Conservation (phyloP, 495 filamentous ascomycete species). For the Aspergillus sclerotioniger region DNA sequence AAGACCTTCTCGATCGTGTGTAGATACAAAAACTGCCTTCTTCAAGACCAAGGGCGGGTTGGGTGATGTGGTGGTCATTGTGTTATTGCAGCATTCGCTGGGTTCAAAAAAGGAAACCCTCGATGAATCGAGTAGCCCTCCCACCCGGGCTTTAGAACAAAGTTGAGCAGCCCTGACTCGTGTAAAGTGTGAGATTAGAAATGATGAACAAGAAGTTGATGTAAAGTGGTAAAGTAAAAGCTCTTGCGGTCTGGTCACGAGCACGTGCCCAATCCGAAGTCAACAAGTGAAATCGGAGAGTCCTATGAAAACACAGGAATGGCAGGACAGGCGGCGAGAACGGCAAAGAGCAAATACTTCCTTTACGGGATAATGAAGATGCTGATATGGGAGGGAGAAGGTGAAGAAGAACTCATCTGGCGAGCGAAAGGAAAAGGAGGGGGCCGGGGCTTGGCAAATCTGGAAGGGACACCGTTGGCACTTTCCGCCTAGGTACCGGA, state of each 20-base stretch:
- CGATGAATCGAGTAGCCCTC: conserved; percentile 23
- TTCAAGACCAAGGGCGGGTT: conserved; percentile 18
- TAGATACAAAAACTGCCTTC: conserved; percentile 21
- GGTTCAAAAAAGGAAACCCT: conserved; percentile 15
- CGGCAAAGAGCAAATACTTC: conserved; percentile 14
- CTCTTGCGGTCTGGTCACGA: conserved; percentile 21
- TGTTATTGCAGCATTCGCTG: conserved; percentile 10
- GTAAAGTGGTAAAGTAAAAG: conserved; percentile 18
- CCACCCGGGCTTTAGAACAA: conserved; percentile 21
- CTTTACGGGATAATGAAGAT: conserved; percentile 9
- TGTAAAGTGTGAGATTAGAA: conserved; percentile 9
- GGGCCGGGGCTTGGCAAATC: too few relatives aligned
- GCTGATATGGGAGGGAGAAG: conserved; percentile 2
- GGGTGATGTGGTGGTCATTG: conserved; percentile 18
- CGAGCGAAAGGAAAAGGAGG: not conserved
- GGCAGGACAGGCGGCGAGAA: conserved; percentile 15
- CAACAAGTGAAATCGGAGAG: conserved; percentile 19
- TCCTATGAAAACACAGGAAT: conserved; percentile 22
- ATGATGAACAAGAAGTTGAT: conserved; percentile 8
- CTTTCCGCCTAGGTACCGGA: not conserved
- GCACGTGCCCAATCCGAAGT: conserved; percentile 19
- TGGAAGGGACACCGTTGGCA: too few relatives aligned
- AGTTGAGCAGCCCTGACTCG: conserved; percentile 25
- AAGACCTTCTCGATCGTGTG: conserved; percentile 12
- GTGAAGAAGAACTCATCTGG: too few relatives aligned